Evolutionary conservation across 192 early-diverging fungal genomes (phyloP), one percentile per base, ranked within the genome.

Genomic region (Gigaspora rosea): DNA sequence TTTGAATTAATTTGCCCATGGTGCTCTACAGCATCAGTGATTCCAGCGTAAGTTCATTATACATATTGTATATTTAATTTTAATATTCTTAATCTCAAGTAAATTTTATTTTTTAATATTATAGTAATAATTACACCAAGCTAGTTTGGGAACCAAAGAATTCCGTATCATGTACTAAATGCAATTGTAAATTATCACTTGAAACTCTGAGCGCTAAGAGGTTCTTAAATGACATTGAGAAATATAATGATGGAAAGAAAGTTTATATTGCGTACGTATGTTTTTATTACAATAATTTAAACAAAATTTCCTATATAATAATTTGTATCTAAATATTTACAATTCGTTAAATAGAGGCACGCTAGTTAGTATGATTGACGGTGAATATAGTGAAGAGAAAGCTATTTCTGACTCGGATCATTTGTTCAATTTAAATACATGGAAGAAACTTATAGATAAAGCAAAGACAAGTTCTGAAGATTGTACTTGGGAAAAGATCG

Each of bases 401-500:
- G 68, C 68, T 8, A 15, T 20, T 16, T 27, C 20, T 15, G 15
- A 52, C 27, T 70, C 50, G 0, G 4, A 18, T 4, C 6, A 27
- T 18, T 70, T 70, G 50, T 70, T 70, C 50, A 8, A 32, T 35
- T 41, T 7, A 7, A 7, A 0, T 67, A 12, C 13, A 13, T 20
- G n/a, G n/a, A 8, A 9, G 3, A 67, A 70, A 2, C 68, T 70
- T 52, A 12, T 22, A 9, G 49, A 16, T 2, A 50, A 4, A 4
- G 9, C 4, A 27, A 8, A 15, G 7, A 13, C 27, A 18, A 62
- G 54, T 51, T 48, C 41, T 52, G 18, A 12, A 18, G 2, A 16
- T 2, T 77, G 33, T 48, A 71, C 32, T 13, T 78, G 80, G 78
- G 18, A 36, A 51, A 3, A n/a, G 16, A 81, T 77, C 27, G 36